Evolutionary conservation across 768 basidiomycete genomes (phyloP).

Genomic region (Pleurotus platypus): DNA sequence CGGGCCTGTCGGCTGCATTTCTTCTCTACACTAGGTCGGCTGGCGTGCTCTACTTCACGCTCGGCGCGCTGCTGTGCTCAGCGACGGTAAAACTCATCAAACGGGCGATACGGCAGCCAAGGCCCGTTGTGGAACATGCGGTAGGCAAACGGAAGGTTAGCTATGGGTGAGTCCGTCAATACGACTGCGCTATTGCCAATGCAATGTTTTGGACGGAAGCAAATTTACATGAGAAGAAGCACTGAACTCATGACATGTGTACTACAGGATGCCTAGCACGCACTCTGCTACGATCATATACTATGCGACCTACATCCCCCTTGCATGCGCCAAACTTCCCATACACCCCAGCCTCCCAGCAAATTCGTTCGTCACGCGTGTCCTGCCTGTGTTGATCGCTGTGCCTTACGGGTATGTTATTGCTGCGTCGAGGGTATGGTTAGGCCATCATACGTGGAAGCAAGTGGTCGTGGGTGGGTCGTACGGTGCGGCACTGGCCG

Average conservation of each 20-base stretch:
- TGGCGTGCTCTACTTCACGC: conserved; percentile 56
- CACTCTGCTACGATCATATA: conserved; percentile 70
- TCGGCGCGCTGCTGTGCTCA: conserved; percentile 53
- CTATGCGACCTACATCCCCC: conserved; percentile 55
- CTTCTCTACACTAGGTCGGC: conserved; percentile 61
- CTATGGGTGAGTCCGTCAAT: conserved; percentile 56
- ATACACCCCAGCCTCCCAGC: conserved; percentile 51
- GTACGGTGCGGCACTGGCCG: conserved; percentile 52
- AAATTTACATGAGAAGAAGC: too few species aligned
- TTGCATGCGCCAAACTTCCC: conserved; percentile 58
- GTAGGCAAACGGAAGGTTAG: conserved; percentile 39
- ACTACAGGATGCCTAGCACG: conserved; percentile 75
- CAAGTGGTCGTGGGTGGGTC: conserved; percentile 61
- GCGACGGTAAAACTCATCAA: conserved; percentile 63
- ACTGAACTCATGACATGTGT: too few species aligned
- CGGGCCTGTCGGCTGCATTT: conserved; percentile 40
- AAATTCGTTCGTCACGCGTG: conserved; percentile 29
- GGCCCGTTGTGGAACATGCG: conserved; percentile 34
- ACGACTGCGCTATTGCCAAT: too few species aligned
- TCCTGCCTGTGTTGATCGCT: conserved; percentile 40
- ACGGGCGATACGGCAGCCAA: conserved; percentile 55
- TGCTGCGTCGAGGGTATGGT: conserved; percentile 64
- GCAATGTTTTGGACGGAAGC: too few species aligned
- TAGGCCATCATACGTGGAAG: conserved; percentile 72
- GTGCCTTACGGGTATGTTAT: conserved; percentile 55